Percentiles rank a stretch among this genome's conserved stretches.
Conservation (phyloP, 257 asterid species). For the Ajuga chamaepitys region DNA sequence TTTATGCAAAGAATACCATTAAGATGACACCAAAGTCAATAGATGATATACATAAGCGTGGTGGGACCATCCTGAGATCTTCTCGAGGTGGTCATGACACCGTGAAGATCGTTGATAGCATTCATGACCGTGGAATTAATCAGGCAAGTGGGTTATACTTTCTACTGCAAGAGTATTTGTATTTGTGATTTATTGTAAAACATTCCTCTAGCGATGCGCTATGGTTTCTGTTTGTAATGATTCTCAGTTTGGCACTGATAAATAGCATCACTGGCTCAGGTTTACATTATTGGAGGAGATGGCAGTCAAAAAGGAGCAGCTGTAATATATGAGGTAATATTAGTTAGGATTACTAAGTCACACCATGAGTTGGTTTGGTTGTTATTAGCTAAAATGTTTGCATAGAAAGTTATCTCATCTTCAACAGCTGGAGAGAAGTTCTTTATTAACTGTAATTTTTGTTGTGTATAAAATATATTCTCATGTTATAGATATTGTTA, state of each 20-base stretch:
- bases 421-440: not conserved
- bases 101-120: conserved; percentile 79
- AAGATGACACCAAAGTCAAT: conserved; percentile 46
- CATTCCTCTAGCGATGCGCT: conserved; percentile 11
- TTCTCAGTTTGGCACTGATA: conserved; percentile 19
- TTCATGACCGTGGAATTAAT: conserved; percentile 91
- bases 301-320: conserved; percentile 94
- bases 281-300: conserved; percentile 93
- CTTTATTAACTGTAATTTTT: not conserved
- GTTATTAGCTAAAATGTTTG: not conserved
- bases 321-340: conserved; percentile 64
- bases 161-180: not conserved
- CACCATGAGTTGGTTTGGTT: not conserved
- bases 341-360: not conserved
- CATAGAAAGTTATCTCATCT: not conserved
- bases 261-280: conserved; percentile 38
- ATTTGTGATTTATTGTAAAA: not conserved
- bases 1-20: conserved; percentile 45
- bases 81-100: conserved; percentile 97
- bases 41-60: conserved; percentile 90
- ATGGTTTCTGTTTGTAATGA: conserved; percentile 3
- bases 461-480: not conserved
- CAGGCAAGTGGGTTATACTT: conserved; percentile 40
- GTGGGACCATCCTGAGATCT: conserved; percentile 89
- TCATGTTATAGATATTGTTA: not conserved